Conservation (phyloP, 2,329 filamentous ascomycete genomes). For the Diaporthe ilicicola region DNA sequence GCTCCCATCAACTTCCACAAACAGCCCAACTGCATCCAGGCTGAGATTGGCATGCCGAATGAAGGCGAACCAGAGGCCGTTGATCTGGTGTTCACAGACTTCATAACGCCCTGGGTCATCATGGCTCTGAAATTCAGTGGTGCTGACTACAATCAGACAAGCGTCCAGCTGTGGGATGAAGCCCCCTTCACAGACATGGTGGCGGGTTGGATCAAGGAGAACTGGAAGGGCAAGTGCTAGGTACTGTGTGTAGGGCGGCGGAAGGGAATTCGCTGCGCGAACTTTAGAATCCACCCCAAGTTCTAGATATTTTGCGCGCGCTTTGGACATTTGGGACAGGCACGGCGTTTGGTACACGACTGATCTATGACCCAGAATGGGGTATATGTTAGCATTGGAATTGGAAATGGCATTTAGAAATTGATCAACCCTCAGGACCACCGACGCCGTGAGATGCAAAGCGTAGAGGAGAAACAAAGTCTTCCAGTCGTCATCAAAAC, state of each 20-base stretch:
- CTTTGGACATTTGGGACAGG: not conserved
- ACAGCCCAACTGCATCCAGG: slow-evolving; percentile 85
- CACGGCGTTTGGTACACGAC: slow-evolving; percentile 15
- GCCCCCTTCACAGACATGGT: slow-evolving; percentile 65
- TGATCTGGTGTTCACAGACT: slow-evolving; percentile 91
- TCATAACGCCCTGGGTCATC: slow-evolving; percentile 84
- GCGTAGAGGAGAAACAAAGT: not conserved
- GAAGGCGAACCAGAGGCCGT: slow-evolving; percentile 72
- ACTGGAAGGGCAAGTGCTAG: slow-evolving; percentile 63
- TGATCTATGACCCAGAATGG: not conserved
- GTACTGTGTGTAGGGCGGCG: not conserved
- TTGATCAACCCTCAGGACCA: slow-evolving; percentile 6
- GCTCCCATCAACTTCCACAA: slow-evolving; percentile 75
- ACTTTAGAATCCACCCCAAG: not conserved
- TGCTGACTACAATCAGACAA: slow-evolving; percentile 55
- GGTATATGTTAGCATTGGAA: not conserved
- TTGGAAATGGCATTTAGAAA: slow-evolving; percentile 18
- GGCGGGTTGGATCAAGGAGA: slow-evolving; percentile 64
- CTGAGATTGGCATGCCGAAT: slow-evolving; percentile 68
- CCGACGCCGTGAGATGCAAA: slow-evolving; percentile 31
- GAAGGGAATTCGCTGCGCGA: not conserved
- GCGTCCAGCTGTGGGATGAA: slow-evolving; percentile 62
- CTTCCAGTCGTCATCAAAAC: slow-evolving; percentile 51
- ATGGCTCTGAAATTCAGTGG: slow-evolving; percentile 73
- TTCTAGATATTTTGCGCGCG: not conserved